Evolutionary conservation across 2,329 filamentous ascomycete species (phyloP).

Genomic region (Madurella mycetomatis): DNA sequence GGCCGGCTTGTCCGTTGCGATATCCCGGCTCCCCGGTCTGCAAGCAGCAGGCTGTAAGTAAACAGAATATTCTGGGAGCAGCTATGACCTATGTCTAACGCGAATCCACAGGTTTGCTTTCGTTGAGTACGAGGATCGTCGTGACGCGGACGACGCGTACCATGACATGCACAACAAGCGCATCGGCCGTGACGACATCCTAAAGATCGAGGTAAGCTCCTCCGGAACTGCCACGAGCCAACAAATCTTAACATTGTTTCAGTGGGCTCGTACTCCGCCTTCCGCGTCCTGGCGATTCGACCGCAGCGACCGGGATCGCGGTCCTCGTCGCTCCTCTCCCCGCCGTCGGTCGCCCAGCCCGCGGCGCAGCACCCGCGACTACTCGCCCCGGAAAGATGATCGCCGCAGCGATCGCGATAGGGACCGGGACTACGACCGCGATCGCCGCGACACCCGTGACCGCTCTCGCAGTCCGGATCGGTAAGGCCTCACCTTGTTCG

Average conservation of each 20-base stretch:
- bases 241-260: conserved; percentile 8
- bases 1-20: conserved; percentile 97
- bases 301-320: conserved; percentile 45
- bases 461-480: conserved; percentile 69
- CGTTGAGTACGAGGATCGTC: conserved; percentile 97
- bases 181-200: conserved; percentile 85
- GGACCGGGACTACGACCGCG: conserved; percentile 69
- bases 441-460: conserved; percentile 68
- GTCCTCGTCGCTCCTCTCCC: conserved; percentile 51
- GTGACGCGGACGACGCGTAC: conserved; percentile 97
- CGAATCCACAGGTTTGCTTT: conserved; percentile 71
- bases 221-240: neutral
- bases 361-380: conserved; percentile 70
- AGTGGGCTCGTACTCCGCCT: conserved; percentile 98
- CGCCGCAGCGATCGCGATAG: conserved; percentile 76
- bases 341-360: conserved; percentile 70
- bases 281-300: conserved; percentile 98
- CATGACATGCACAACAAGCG: conserved; percentile 99
- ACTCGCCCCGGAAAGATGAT: conserved; percentile 85
- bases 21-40: conserved; percentile 91
- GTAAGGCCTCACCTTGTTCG: conserved; percentile 33
- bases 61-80: neutral
- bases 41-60: conserved; percentile 90
- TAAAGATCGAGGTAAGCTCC: conserved; percentile 88
- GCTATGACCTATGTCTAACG: conserved; percentile 6